Evolutionary conservation across 129 eudicot species (phyloP), one percentile per base, ranked within the genome.

Genomic region (Ambrosia trifida): DNA sequence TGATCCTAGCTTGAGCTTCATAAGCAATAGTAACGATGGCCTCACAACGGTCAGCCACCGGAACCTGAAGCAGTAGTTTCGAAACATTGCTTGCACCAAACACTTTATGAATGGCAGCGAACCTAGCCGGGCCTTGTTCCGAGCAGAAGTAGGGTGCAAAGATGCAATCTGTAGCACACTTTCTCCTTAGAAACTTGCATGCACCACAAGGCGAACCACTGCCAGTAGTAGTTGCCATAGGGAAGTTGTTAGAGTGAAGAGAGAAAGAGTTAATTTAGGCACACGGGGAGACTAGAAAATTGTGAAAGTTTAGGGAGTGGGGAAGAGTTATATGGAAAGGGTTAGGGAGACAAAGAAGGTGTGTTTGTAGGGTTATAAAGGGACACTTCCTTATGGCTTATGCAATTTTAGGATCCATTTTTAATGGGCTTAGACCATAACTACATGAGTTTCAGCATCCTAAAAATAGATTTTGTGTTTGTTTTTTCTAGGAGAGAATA

Each of bases 81-180:
- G 98, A 87, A 9, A 89, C 96, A 76, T 93, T 93, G 71, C 98
- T 93, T 5, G 98, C 98, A 16, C 98, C 98, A 72, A 93, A 93
- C 75, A 93, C 98, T 81, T 89, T 93, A 67, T 93, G 98, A 38
- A 93, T 93, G 14, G 98, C 98, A 1, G 98, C 98, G 53, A 93
- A 93, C 70, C 96, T 75, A 24, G 92, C 83, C 10, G 96, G 96
- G 3, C 98, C 98, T 73, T 87, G 98, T 69, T 93, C 98, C 3
- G 95, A 87, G 78, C 98, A 89, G 70, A 93, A 93, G 51, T 93
- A 93, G 0, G 98, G 98, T 1, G 96, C 98, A 53, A 93, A 93
- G 5, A 93, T 68, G 63, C 98, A 93, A 51, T 89, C 96, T 0
- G 87, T 58, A 5, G 98, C 96, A 83, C 98, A 93, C 60, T 93